Evolutionary conservation across 2,329 filamentous ascomycete genomes (phyloP), one percentile per base, ranked within the genome.

Genomic region (Scytalidium sp.): DNA sequence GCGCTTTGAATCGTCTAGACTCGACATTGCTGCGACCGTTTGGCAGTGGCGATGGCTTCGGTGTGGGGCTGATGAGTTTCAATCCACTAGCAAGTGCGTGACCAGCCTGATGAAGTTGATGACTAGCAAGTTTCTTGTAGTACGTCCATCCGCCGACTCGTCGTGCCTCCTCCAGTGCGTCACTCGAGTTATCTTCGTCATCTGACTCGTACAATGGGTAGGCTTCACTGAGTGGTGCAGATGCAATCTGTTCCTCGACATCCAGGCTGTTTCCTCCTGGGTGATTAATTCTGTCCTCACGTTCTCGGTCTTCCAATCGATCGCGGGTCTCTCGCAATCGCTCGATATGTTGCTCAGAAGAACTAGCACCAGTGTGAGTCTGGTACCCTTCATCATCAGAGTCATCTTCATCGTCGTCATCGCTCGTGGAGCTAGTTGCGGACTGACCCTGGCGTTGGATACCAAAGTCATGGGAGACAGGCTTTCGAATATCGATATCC

Each of bases 401-500:
- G 1, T 83, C 84, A 47, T 88, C 84, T 43, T 85, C 80, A 19
- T 88, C 83, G 29, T 89, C 85, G 17, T 90, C 87, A 32, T 90
- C 86, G 44, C 90, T 91, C 1, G 89, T 92, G 19, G 83, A 85
- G 49, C 88, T 84, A 32, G 84, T 88, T 27, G 85, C 84, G 47
- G 87, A 90, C 19, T 88, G 81, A 6, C 83, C 84, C 1, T 88
- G 84, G 27, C 93, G 80, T 62, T 89, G 87, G 60, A 99, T 97
- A 49, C 94, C 94, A 65, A 97, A 97, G 59, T 87, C 84, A 62
- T 94, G 90, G 3, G 83, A 90, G 23, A 84, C 81, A 1, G 94
- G 91, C 70, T 99, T 99, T 58, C 92, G 88, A 61, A 99, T 99
- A 64, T 99, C 94, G 20, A 95, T 84, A 58, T 96, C 86, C 94